Base-by-base conservation (phyloP, 495 filamentous ascomycete genomes). In the Penicillium angulare region DNA sequence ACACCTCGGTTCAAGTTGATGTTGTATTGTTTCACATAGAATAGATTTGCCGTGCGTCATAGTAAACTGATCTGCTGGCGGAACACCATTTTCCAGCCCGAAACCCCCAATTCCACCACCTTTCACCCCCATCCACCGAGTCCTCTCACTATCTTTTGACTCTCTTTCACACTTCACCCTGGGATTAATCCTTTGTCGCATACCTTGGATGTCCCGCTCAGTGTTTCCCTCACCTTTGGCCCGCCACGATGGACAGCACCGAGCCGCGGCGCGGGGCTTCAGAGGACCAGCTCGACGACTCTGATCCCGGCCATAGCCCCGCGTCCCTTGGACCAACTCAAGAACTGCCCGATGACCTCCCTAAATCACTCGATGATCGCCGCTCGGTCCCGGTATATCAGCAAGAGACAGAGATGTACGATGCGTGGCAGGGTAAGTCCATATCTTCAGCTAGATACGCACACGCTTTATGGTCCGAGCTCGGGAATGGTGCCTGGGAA, bases 391-490 rank as follows among this genome's bases (percentile, higher is more conserved):
- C 79, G 7, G 65, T 68, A 5, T 74, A 77, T 47, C 75, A 70
- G 27, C 38, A 41, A 39, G 92, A 97, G 75, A 95, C 90, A 20
- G 92, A 97, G 79, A 88, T 96, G 75, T 97, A 97, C 66, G 93
- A 98, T 80, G 95, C 89, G 50, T 98, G 93, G 93, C 90, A 96
- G 86, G 92, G 92, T 96, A 66, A 51, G 75, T 17, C 13, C 35
- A 29, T 26, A 41, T 13, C 31, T n/a, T n/a, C n/a, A n/a, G n/a
- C n/a, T n/a, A 15, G 8, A 16, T 26, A 31, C 27, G 29, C 33
- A 20, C 27, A 32, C 33, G n/a, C 22, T 21, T 6, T 13, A 13
- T 39, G 50, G 23, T 33, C 40, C 49, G 20, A 46, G 43, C 29
- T 33, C 16, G 8, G 43, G 26, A 41, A 41, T 21, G 42, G 42